A percentile compares a stretch with the other conserved stretches of the same genome.
Evolutionary conservation across 208 protist species (phyloP).

Genomic region (Wallacemonas sp.): DNA sequence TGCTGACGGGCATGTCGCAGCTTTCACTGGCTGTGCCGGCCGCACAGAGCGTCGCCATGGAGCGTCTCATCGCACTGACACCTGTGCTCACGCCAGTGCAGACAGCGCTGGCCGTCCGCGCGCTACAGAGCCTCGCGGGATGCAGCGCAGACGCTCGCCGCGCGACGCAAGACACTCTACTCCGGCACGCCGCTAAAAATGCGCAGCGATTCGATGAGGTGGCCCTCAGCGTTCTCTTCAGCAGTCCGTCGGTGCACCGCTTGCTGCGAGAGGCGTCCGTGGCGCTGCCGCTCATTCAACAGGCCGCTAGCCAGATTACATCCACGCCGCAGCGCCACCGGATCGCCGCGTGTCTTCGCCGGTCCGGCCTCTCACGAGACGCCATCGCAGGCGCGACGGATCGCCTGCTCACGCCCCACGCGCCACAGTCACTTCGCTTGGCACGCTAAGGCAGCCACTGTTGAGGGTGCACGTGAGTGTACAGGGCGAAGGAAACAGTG

Average conservation of each 20-base stretch:
- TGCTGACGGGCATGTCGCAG: slow-evolving; percentile 50
- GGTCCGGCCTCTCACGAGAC: slow-evolving; percentile 59
- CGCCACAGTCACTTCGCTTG: background rate
- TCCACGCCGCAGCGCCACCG: slow-evolving; percentile 48
- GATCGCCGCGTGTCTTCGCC: slow-evolving; percentile 44
- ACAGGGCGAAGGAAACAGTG: too few relatives aligned
- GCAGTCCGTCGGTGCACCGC: slow-evolving; percentile 60
- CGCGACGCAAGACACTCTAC: slow-evolving; percentile 41
- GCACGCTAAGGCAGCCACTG: background rate
- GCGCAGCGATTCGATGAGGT: slow-evolving; percentile 59
- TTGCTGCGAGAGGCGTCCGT: slow-evolving; percentile 44
- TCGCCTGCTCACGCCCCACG: slow-evolving; percentile 5
- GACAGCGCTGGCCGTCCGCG: slow-evolving; percentile 52
- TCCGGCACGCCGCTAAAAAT: slow-evolving; percentile 41
- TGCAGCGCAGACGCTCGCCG: slow-evolving; percentile 26
- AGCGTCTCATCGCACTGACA: slow-evolving; percentile 37
- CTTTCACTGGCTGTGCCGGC: slow-evolving; percentile 56
- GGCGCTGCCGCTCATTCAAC: slow-evolving; percentile 61
- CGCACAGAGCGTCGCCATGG: slow-evolving; percentile 34
- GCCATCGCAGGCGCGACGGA: slow-evolving; percentile 20
- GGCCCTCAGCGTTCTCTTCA: slow-evolving; percentile 63
- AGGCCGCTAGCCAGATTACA: slow-evolving; percentile 37
- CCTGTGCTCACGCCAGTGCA: slow-evolving; percentile 63
- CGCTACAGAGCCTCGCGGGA: slow-evolving; percentile 64
- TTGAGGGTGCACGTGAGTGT: too few relatives aligned